A percentile compares a stretch with the other conserved stretches of the same genome.
These are phyloP conservation scores for Oidium heveae DNA, from an alignment of 2,329 filamentous ascomycete genomes.

Conservation along the genomic window DNA sequence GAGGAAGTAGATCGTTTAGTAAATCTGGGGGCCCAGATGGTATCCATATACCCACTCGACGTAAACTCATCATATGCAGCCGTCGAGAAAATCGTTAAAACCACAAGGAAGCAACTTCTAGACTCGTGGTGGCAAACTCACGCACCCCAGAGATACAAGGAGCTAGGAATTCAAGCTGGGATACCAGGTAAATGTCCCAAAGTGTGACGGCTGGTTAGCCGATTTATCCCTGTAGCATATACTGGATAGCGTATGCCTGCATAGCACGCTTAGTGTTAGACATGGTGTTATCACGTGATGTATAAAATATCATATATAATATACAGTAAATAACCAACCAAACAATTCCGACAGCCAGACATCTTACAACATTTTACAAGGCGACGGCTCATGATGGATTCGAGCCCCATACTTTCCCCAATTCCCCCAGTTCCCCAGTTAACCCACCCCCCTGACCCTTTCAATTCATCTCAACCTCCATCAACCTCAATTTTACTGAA, in stretches of 20 bases:
- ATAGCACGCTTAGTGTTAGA: too few species aligned
- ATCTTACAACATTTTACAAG: background rate
- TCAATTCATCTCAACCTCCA: background rate
- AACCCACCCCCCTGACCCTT: background rate
- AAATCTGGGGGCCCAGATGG: background rate
- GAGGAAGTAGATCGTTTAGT: background rate
- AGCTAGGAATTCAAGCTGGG: background rate
- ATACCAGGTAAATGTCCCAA: background rate
- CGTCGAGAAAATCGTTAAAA: background rate
- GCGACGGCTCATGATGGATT: background rate
- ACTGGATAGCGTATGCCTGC: too few species aligned
- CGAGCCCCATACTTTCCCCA: background rate
- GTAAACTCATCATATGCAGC: background rate
- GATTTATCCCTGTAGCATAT: too few species aligned
- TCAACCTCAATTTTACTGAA: background rate
- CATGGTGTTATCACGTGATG: too few species aligned
- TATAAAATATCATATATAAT: too few species aligned
- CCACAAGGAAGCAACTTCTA: background rate
- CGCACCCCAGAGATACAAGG: background rate
- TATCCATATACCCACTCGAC: background rate
- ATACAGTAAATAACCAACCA: too few species aligned
- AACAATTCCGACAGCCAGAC: too few species aligned
- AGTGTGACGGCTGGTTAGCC: too few species aligned
- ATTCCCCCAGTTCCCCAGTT: background rate
- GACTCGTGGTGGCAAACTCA: background rate